Base-by-base conservation (phyloP, 768 basidiomycete species). In the Boletus reticuloceps region DNA sequence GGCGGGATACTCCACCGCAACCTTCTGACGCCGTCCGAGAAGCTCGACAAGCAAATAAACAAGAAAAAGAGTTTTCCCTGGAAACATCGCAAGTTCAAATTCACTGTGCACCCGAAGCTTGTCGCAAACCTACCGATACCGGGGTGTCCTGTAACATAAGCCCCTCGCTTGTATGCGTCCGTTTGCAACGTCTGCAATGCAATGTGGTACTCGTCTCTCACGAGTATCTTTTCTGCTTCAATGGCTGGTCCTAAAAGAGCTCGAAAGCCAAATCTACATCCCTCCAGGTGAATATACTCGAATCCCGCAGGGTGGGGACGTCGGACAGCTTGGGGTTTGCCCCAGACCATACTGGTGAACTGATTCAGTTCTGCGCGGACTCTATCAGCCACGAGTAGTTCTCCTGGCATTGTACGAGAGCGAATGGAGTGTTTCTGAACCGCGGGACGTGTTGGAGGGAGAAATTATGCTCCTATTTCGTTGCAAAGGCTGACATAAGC, bases 71-170 rank as follows among this genome's bases (percentile, higher is more conserved):
- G 38, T 39, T n/a, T 39, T 39, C n/a, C 38, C 38, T 39, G 22
- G 22, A 25, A 25, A 25, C 22, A n/a, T 29, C 29, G 8, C 29
- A 29, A 29, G 29, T 29, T 29, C 29, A 10, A 29, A 29, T 29
- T 29, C 27, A 29, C 29, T 29, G 29, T 29, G 29, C 29, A 29
- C 29, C 29, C 29, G 29, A 9, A 5, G 22, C 22, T n/a, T 29
- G 29, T 8, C 8, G 7, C 1, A 29, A 29, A 29, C 29, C 9
- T 29, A 9, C 29, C 29, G 29, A 29, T 59, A 10, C 54, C 58
- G 34, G 50, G 50, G 3, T 56, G 58, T n/a, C 58, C 45, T 12
- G 31, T 36, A 29, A 49, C 47, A n/a, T 44, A 58, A 0, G 50
- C 54, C 5, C 38, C 57, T 5, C 2, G 2, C 10, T 5, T 2